Evolutionary conservation across 352 stramenopile genomes (phyloP).

Genomic region (Phytopythium boreale): DNA sequence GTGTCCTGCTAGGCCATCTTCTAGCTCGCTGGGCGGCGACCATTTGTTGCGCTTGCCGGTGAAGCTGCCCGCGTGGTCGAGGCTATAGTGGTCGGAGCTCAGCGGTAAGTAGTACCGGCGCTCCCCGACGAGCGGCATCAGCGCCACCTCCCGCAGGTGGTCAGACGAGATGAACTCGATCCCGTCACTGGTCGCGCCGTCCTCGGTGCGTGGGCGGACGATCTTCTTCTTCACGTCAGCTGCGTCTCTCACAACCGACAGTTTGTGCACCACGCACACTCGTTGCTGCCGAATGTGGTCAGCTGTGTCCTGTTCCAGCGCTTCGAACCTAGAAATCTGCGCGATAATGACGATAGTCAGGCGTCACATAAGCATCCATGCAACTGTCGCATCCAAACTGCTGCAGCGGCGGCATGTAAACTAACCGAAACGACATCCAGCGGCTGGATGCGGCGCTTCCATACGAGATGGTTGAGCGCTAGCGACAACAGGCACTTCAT

Average conservation of each 20-base stretch:
- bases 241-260: neutral
- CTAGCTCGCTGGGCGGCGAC: slow-evolving; percentile 27
- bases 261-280: slow-evolving; percentile 20
- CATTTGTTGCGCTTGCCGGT: slow-evolving; percentile 19
- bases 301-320: slow-evolving; percentile 14
- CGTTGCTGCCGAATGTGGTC: slow-evolving; percentile 9
- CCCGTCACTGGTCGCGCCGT: slow-evolving; percentile 4
- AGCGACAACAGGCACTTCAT: slow-evolving; percentile 47
- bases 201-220: slow-evolving; percentile 1
- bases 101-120: slow-evolving; percentile 60
- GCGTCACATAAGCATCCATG: neutral
- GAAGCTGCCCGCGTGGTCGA: slow-evolving; percentile 42
- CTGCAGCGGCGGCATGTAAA: neutral
- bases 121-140: slow-evolving; percentile 42
- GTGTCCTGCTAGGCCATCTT: neutral
- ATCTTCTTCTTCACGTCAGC: slow-evolving; percentile 14
- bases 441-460: slow-evolving; percentile 23
- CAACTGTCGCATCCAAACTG: neutral
- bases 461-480: slow-evolving; percentile 36
- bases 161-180: slow-evolving; percentile 36
- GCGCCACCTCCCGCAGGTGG: slow-evolving; percentile 36
- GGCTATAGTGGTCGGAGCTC: slow-evolving; percentile 43
- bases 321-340: slow-evolving; percentile 29
- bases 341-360: neutral
- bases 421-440: slow-evolving; percentile 35